Percentiles rank a stretch among this genome's conserved stretches.
These are phyloP conservation scores for Acanthamoeba healyi DNA, from an alignment of 208 protist genomes.

Conservation along the genomic window DNA sequence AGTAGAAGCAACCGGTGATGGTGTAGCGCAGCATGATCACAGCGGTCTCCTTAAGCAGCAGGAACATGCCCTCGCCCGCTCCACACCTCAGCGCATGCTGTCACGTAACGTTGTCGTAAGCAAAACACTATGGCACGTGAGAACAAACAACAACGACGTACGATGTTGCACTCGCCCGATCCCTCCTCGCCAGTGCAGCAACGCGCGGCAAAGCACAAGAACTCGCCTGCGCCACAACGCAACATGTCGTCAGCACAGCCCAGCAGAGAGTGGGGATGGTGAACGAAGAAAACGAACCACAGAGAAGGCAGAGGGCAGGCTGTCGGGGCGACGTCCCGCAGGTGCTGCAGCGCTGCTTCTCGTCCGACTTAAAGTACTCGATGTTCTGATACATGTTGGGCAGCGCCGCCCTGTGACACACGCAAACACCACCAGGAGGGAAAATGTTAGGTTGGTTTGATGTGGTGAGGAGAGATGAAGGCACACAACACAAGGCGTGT, in stretches of 20 bases:
- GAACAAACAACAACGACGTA: neutral
- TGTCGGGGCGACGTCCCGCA: constrained; percentile 4
- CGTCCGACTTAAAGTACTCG: constrained; percentile 39
- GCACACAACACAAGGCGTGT: too few species aligned
- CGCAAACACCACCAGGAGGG: too few species aligned
- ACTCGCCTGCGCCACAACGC: neutral
- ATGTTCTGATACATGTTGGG: constrained; percentile 53
- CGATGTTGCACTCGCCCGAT: constrained; percentile 59
- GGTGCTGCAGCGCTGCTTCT: neutral
- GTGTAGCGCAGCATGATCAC: constrained; percentile 39
- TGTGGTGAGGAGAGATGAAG: neutral
- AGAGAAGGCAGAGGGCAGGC: constrained; percentile 37
- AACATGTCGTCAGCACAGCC: neutral
- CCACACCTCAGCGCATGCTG: constrained; percentile 46
- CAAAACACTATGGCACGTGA: neutral
- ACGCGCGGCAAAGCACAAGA: constrained; percentile 16
- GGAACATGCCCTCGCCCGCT: constrained; percentile 62
- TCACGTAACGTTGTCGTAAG: too few species aligned
- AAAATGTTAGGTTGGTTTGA: neutral
- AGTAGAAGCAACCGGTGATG: constrained; percentile 51
- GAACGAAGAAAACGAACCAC: neutral
- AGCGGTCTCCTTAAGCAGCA: constrained; percentile 28
- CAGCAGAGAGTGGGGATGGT: too few species aligned
- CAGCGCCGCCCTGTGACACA: constrained; percentile 2
- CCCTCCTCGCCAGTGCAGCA: constrained; percentile 21